Base-by-base conservation (phyloP, 169 alveolate genomes). In the Besnoitia besnoiti region DNA sequence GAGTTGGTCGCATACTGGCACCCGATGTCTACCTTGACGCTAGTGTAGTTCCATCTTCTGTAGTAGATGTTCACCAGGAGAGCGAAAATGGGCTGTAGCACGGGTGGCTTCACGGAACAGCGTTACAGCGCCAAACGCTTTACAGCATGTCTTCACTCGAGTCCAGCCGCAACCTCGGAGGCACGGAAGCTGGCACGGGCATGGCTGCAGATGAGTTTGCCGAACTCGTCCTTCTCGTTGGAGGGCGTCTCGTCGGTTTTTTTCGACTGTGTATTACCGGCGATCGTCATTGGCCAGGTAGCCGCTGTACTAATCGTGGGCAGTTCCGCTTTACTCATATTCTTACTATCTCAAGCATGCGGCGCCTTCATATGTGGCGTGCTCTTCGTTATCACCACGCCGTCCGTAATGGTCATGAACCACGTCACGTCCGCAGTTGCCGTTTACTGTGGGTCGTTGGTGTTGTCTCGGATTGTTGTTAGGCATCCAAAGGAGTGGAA, bases 401-500 rank as follows among this genome's bases (percentile, higher is more conserved):
- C 84, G 16, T 39, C 40, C 30, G 24, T 39, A 33, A 44, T 39
- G 40, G 46, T 73, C 0, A 16, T 33, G 27, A 39, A 33, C 0
- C 49, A 73, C 40, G 84, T 39, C 4, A 73, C 46, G 42, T 73
- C 84, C 46, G 84, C 84, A 12, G 46, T 73, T 73, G 84, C 84
- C 30, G 84, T 39, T 21, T 73, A 73, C 33, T 73, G 84, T 30
- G 84, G 46, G 19, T 73, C 84, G 33, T 5, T 24, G 0, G 84
- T 73, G 12, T 27, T 73, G 16, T 73, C 84, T 0, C 49, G 84
- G 33, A 44, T 33, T 30, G 44, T n/a, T 12, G 24, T 73, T 12
- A 55, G n/a, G 27, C 73, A 7, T 55, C 73, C 73, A 55, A 21
- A 33, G 35, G 73, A 55, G 27, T 5, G 73, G 73, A 1, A 30